phyloP scores from a whole-genome alignment of 2,329 filamentous ascomycete species.

The Hypoxylon sp. region DNA sequence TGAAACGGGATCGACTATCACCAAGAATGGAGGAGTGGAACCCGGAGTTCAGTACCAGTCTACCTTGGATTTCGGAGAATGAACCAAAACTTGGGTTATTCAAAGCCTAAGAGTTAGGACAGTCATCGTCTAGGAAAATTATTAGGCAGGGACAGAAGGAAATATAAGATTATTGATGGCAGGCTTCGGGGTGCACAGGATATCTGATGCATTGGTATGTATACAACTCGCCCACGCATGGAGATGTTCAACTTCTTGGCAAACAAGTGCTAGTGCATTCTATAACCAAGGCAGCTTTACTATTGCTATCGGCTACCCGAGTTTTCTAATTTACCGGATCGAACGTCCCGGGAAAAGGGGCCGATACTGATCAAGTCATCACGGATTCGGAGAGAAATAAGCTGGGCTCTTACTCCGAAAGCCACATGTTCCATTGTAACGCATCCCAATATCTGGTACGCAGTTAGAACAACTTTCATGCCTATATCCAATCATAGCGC shows the following conservation, averaged over 20 bases:
- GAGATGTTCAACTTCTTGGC: background rate
- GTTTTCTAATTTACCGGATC: background rate
- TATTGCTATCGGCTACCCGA: background rate
- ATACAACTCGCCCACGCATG: background rate
- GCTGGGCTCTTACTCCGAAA: constrained; percentile 14
- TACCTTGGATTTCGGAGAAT: background rate
- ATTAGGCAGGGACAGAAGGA: background rate
- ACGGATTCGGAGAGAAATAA: constrained; percentile 8
- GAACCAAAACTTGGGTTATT: background rate
- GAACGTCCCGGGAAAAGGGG: background rate
- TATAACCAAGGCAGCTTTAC: background rate
- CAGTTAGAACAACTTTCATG: constrained; percentile 3
- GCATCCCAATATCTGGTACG: background rate
- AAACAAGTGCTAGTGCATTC: background rate
- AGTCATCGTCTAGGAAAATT: background rate
- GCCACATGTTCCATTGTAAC: constrained; percentile 7
- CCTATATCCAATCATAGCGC: constrained; percentile 15
- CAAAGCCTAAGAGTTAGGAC: background rate
- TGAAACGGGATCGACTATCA: constrained; percentile 24
- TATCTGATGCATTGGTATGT: background rate
- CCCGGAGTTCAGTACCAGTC: background rate
- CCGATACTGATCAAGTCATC: background rate
- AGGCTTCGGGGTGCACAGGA: background rate
- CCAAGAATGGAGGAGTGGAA: constrained; percentile 9
- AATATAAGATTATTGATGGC: background rate